A percentile compares a stretch with the other conserved stretches of the same genome.
These are phyloP conservation scores for Spergularia marina DNA, from an alignment of 148 eudicot genomes.

Conservation along the genomic window DNA sequence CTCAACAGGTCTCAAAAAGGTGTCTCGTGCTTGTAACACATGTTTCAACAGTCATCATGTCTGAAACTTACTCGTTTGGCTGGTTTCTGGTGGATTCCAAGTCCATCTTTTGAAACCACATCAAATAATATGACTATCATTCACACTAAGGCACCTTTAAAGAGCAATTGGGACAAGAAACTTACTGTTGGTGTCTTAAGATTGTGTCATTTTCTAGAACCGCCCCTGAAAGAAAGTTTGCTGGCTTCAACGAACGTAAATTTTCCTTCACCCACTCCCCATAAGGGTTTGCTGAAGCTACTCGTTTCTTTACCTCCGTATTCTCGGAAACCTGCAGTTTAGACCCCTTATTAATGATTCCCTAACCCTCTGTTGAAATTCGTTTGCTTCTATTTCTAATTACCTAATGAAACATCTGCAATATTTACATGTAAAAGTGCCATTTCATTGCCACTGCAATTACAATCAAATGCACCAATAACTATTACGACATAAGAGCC, in stretches of 20 bases:
- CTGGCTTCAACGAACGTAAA: conserved; percentile 66
- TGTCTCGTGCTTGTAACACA: background rate
- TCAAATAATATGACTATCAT: background rate
- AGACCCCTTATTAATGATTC: conserved; percentile 6
- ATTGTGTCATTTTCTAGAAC: conserved; percentile 75
- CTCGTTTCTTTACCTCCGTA: conserved; percentile 90
- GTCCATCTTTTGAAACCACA: conserved; percentile 5
- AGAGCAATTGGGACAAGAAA: conserved; percentile 15
- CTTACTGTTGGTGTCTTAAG: conserved; percentile 91
- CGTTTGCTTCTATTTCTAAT: background rate
- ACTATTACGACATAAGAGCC: background rate
- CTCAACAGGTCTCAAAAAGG: conserved; percentile 4
- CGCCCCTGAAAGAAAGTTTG: conserved; percentile 66
- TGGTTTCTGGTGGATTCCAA: background rate
- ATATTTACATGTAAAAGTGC: conserved; percentile 11
- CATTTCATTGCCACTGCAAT: background rate
- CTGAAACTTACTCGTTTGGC: background rate
- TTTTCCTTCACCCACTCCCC: conserved; percentile 89
- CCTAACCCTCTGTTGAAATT: background rate
- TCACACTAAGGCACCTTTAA: conserved; percentile 15
- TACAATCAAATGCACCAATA: background rate
- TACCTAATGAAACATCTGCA: conserved; percentile 3
- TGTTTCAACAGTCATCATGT: background rate
- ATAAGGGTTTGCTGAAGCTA: conserved; percentile 77
- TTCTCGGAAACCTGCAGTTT: conserved; percentile 84